Evolutionary conservation across 768 basidiomycete genomes (phyloP), one percentile per base, ranked within the genome.

Genomic region (Amanita pseudoporphyria): DNA sequence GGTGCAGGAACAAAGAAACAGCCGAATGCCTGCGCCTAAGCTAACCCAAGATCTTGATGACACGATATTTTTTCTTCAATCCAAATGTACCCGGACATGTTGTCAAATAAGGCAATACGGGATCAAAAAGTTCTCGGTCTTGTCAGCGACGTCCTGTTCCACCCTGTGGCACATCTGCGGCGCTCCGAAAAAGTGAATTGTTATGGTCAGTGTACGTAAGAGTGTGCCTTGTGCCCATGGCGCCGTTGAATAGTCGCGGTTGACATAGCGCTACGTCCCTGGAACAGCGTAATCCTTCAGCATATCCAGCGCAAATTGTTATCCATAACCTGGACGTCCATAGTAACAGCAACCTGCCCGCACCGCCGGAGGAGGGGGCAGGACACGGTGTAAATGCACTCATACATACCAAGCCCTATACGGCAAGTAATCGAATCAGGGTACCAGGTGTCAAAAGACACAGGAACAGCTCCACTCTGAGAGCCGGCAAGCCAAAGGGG

Each of bases 1-100:
- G 43, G 49, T 33, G 41, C 19, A 18, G 40, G 49, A 33, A 41
- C 39, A 50, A 50, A 50, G 41, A 39, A 50, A 50, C 31, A 36
- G 49, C 49, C 49, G 49, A 37, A 47, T 22, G 35, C 9, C 42
- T 47, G 26, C 22, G 12, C 16, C 18, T 30, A 31, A 13, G 16
- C 16, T 33, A 33, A 21, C 33, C 32, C 45, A 46, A 18, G 33
- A 48, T 28, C 47, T 30, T 24, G 42, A 22, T 16, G 19, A 40
- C 7, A 40, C 10, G 22, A 37, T 24, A 22, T 32, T 32, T 32
- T 45, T 45, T 19, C 13, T 30, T 14, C n/a, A n/a, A n/a, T n/a
- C n/a, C n/a, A n/a, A n/a, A n/a, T n/a, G n/a, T n/a, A n/a, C n/a
- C n/a, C 16, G 41, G 41, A 24, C 26, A 9, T 3, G 13, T 19